Evolutionary conservation across 257 asterid species (phyloP).

Genomic region (Jacaranda copaia): DNA sequence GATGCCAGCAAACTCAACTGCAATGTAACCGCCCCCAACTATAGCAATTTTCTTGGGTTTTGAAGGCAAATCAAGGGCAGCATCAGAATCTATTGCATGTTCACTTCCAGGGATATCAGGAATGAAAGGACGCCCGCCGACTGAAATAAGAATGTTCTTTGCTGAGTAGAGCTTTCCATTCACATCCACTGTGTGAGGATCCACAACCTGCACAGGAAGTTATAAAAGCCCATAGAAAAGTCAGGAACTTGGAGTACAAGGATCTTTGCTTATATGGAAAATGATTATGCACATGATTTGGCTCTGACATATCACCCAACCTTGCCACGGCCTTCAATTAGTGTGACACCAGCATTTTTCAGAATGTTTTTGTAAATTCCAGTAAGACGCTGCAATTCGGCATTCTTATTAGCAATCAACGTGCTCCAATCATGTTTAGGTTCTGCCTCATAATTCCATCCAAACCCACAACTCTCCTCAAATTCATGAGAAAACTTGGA

Average conservation of each 20-base stretch:
- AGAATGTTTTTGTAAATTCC: conserved; percentile 88
- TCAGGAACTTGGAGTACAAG: background rate
- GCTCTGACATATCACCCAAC: conserved; percentile 47
- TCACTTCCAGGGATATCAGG: conserved; percentile 97
- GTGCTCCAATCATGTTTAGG: conserved; percentile 97
- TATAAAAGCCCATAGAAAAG: conserved; percentile 17
- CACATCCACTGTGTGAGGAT: conserved; percentile 88
- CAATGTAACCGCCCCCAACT: conserved; percentile 97
- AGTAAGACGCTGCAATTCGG: conserved; percentile 86
- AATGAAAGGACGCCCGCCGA: conserved; percentile 96
- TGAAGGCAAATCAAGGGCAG: conserved; percentile 93
- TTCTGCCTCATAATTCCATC: conserved; percentile 85
- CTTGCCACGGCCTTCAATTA: conserved; percentile 98
- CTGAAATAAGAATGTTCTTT: conserved; percentile 87
- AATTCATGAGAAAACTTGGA: conserved; percentile 93
- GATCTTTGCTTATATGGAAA: conserved; percentile 3
- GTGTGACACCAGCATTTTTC: conserved; percentile 73
- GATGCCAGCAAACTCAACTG: conserved; percentile 99
- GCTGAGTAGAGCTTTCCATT: conserved; percentile 89
- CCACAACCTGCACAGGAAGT: conserved; percentile 67
- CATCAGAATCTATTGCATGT: conserved; percentile 91
- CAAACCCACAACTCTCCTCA: conserved; percentile 92
- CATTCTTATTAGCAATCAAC: conserved; percentile 92
- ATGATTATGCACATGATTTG: background rate
- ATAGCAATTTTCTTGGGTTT: conserved; percentile 88